Evolutionary conservation across 352 stramenopile genomes (phyloP), one percentile per base, ranked within the genome.

Genomic region (Phytophthora capsici): DNA sequence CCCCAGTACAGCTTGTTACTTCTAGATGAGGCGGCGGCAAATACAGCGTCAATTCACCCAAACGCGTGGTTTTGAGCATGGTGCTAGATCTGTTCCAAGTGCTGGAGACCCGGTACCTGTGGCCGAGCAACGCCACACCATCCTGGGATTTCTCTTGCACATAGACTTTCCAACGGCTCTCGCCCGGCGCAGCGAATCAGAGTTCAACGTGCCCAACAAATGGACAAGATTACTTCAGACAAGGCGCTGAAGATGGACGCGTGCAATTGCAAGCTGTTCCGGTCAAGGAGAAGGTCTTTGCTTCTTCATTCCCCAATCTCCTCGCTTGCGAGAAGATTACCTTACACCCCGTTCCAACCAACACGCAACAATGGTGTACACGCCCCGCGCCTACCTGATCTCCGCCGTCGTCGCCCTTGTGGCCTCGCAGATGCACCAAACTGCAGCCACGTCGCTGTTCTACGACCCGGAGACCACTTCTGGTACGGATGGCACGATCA

Each of bases 251-350:
- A 9, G 34, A 41, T 41, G 34, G 34, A 16, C 7, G 14, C 34
- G 34, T 41, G 34, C 34, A 41, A 41, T 41, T 41, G 34, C 34
- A 41, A 41, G 34, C 34, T 41, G 34, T 41, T 41, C 34, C 4
- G 34, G 34, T 41, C 34, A 41, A 19, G 34, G 13, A 6, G 34
- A 17, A 9, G 13, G 28, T 32, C 13, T 17, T 13, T 10, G 41
- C 13, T 23, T 57, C 17, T 16, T 57, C 51, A 63, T 68, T 68
- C 20, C 30, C n/a, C 37, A 68, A 68, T 68, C 60, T 63, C 19
- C 36, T 68, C 60, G 36, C 51, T 63, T 63, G 51, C 60, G 60
- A 68, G 52, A 53, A 63, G 60, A 68, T 68, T 68, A 68, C 28
- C 28, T 57, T 26, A 50, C 41, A 56, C 28, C 59, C 61, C 22